Conservation (phyloP, 2,329 filamentous ascomycete species). For the Scedosporium apiospermum region DNA sequence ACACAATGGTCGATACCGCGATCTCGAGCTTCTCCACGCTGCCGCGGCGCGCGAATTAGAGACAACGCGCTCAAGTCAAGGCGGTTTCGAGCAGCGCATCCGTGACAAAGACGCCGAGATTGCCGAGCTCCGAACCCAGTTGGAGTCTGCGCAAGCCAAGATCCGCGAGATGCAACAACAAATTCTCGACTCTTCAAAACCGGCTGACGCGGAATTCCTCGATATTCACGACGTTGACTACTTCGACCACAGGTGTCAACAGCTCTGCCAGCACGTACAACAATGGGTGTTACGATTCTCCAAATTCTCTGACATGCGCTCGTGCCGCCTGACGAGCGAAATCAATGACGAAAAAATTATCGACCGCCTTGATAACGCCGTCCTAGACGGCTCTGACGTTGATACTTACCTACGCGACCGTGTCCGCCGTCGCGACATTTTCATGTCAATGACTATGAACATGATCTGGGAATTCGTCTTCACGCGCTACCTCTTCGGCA, state of each 20-base stretch:
- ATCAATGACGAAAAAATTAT: constrained; percentile 89
- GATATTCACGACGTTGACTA: constrained; percentile 81
- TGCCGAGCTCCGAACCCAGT: constrained; percentile 63
- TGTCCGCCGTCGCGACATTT: constrained; percentile 80
- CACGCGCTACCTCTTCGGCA: constrained; percentile 93
- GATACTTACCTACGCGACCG: constrained; percentile 82
- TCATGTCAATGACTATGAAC: constrained; percentile 98
- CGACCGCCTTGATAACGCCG: constrained; percentile 85
- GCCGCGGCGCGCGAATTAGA: constrained; percentile 61
- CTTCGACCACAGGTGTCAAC: constrained; percentile 88
- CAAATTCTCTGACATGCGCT: constrained; percentile 88
- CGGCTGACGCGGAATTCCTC: constrained; percentile 64
- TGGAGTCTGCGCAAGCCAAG: constrained; percentile 60
- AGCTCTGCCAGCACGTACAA: constrained; percentile 90
- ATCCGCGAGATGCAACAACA: constrained; percentile 42
- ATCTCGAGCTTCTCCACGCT: constrained; percentile 58
- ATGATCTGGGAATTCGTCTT: constrained; percentile 99
- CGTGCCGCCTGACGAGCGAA: constrained; percentile 74
- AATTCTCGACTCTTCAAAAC: constrained; percentile 46
- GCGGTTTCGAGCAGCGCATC: constrained; percentile 55
- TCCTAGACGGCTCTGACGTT: constrained; percentile 89
- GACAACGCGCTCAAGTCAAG: constrained; percentile 54
- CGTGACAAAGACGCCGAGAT: constrained; percentile 80
- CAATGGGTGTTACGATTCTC: constrained; percentile 98
- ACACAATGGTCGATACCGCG: constrained; percentile 61